phyloP scores from a whole-genome alignment of 371 early-diverging fungal genomes.

The Rhizomucor miehei region DNA sequence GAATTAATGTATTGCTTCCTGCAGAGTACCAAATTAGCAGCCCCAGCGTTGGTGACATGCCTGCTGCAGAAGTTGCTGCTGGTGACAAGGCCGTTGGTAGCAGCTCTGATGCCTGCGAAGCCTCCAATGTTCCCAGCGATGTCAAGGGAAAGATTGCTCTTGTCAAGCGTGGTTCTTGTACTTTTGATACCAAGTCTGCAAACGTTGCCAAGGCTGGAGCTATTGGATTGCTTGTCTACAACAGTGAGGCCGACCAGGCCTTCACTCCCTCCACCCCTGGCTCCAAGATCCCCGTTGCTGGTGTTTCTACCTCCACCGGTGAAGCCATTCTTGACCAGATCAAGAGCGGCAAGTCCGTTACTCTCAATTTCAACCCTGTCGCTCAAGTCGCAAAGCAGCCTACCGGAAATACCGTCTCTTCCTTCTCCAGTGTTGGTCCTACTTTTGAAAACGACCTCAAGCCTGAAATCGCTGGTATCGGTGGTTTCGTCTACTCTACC shows the following conservation, averaged over 20 bases:
- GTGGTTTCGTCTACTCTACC: conserved; percentile 69
- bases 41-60: conserved; percentile 6
- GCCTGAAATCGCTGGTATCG: conserved; percentile 62
- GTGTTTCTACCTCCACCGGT: conserved; percentile 26
- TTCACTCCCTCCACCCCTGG: conserved; percentile 8
- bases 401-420: conserved; percentile 38
- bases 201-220: conserved; percentile 42
- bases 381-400: conserved; percentile 10
- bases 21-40: not conserved
- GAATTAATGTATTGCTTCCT: not conserved
- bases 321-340: conserved; percentile 9
- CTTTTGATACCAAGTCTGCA: conserved; percentile 47
- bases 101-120: conserved; percentile 13
- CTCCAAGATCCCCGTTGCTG: conserved; percentile 30
- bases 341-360: conserved; percentile 9
- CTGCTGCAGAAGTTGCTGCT: conserved; percentile 15
- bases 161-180: conserved; percentile 54
- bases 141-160: conserved; percentile 43
- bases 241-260: conserved; percentile 13
- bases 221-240: conserved; percentile 49
- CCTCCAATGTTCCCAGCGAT: conserved; percentile 9
- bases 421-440: conserved; percentile 47
- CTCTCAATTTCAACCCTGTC: conserved; percentile 4
- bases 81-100: conserved; percentile 15
- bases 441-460: conserved; percentile 28